Evolutionary conservation across 2,329 filamentous ascomycete species (phyloP).

Genomic region (Penicillium paneum): DNA sequence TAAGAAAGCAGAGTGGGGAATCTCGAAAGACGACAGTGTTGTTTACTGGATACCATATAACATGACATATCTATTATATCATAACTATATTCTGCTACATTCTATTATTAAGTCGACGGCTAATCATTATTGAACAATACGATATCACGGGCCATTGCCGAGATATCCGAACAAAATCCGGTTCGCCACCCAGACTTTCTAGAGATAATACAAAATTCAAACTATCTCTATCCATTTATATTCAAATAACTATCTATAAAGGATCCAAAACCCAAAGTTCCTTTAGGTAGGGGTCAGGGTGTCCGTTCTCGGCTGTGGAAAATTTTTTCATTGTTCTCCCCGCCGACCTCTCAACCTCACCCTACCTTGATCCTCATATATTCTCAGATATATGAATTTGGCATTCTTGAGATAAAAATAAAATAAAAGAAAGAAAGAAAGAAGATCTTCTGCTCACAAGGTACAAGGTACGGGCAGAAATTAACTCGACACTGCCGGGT

Average conservation of each 20-base stretch:
- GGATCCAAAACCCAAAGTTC: background rate
- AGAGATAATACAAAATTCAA: background rate
- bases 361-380: background rate
- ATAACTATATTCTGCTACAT: background rate
- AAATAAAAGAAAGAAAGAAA: background rate
- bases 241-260: background rate
- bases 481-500: constrained; percentile 14
- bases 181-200: constrained; percentile 1
- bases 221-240: background rate
- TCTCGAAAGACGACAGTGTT: background rate
- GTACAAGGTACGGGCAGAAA: background rate
- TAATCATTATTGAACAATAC: no score
- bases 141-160: background rate
- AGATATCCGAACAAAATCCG: background rate
- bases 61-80: background rate
- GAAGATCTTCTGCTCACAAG: background rate
- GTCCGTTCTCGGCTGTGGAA: background rate
- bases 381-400: background rate
- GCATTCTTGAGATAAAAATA: background rate
- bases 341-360: background rate
- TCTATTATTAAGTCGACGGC: no score
- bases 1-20: constrained; percentile 12
- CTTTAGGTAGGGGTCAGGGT: background rate
- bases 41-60: background rate
- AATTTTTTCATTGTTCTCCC: background rate